Conservation (phyloP, 192 early-diverging fungal genomes). For the Entophlyctis helioformis region DNA sequence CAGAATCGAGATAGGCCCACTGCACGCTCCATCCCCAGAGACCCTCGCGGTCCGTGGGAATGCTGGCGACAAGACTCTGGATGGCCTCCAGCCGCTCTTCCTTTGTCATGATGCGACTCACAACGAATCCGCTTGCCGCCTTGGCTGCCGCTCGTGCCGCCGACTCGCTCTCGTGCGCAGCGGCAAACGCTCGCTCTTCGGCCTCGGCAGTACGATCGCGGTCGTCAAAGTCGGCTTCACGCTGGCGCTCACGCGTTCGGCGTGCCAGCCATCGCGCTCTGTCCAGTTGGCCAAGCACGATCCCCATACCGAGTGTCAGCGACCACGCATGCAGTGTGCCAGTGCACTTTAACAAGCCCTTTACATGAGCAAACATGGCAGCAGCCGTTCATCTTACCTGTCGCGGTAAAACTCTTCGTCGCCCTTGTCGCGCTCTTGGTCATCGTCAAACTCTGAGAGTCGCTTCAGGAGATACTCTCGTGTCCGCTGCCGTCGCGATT, state of each 20-base stretch:
- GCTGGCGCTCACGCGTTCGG: conserved; percentile 37
- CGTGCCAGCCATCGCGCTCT: conserved; percentile 19
- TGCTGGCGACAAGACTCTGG: conserved; percentile 50
- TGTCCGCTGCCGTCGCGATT: conserved; percentile 30
- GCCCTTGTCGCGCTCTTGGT: conserved; percentile 42
- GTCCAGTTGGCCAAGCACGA: conserved; percentile 5
- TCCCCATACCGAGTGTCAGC: not conserved
- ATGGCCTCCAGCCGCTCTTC: conserved; percentile 56
- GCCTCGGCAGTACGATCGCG: conserved; percentile 34
- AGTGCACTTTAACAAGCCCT: not conserved
- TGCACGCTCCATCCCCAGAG: conserved; percentile 61
- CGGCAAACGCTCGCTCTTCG: not conserved
- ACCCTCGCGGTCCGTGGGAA: conserved; percentile 57
- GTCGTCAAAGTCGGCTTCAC: conserved; percentile 33
- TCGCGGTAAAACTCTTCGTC: conserved; percentile 69
- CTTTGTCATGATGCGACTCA: conserved; percentile 46
- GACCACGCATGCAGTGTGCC: not conserved
- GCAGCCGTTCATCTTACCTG: conserved; percentile 28
- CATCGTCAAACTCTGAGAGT: conserved; percentile 63
- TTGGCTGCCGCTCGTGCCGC: conserved; percentile 12
- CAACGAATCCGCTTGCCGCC: conserved; percentile 19
- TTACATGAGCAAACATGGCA: not conserved
- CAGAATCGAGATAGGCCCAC: conserved; percentile 63
- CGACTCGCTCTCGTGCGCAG: conserved; percentile 19
- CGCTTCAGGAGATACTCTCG: conserved; percentile 18